A percentile compares a stretch with the other conserved stretches of the same genome.
phyloP scores from a whole-genome alignment of 2,329 filamentous ascomycete genomes.

The Diaporthe citriasiana region DNA sequence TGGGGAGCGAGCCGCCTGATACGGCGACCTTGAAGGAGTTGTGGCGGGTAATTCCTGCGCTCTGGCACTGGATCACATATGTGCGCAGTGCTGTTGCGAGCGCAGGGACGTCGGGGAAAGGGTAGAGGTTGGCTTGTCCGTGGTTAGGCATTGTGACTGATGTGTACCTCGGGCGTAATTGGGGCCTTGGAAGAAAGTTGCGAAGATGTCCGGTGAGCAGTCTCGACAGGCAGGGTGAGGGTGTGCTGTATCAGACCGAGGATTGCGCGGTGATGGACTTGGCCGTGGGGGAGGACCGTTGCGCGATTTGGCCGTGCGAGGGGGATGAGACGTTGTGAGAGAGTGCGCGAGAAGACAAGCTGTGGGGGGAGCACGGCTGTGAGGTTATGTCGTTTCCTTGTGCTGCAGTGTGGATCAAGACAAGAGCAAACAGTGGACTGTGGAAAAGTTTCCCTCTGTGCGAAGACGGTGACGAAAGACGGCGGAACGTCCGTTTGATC shows the following conservation, averaged over 20 bases:
- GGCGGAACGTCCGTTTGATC: slow-evolving; percentile 26
- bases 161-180: background rate
- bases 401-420: slow-evolving; percentile 20
- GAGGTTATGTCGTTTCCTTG: slow-evolving; percentile 9
- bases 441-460: slow-evolving; percentile 28
- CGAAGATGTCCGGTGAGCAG: background rate
- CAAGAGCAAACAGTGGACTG: slow-evolving; percentile 16
- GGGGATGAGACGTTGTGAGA: background rate
- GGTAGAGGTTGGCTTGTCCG: slow-evolving; percentile 78
- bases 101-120: slow-evolving; percentile 77
- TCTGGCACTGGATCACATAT: slow-evolving; percentile 87
- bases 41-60: slow-evolving; percentile 84
- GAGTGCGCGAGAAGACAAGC: background rate
- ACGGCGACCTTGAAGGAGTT: slow-evolving; percentile 90
- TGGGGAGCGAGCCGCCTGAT: slow-evolving; percentile 93
- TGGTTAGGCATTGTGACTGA: slow-evolving; percentile 63
- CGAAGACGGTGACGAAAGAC: slow-evolving; percentile 33
- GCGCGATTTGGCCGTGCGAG: slow-evolving; percentile 40
- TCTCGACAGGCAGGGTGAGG: background rate
- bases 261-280: background rate
- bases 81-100: slow-evolving; percentile 84
- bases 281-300: slow-evolving; percentile 16
- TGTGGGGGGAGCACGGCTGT: background rate
- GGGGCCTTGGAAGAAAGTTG: background rate
- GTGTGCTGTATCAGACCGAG: slow-evolving; percentile 21